A percentile compares a stretch with the other conserved stretches of the same genome.
Evolutionary conservation across 1,139 yeast species (phyloP).

Genomic region (Debaryomycetaceae sp.): DNA sequence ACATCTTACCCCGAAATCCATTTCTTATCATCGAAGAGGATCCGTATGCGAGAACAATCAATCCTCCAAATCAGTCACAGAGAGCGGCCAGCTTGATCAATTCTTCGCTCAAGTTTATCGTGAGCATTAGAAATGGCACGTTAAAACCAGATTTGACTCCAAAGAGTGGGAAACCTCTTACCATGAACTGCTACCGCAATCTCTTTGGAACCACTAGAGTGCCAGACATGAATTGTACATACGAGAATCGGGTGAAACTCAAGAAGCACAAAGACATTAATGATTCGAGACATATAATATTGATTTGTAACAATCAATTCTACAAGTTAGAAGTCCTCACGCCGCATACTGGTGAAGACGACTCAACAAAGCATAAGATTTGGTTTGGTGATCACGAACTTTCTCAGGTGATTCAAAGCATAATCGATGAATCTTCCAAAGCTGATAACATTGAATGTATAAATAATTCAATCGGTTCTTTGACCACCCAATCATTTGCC

Average conservation of each 20-base stretch:
- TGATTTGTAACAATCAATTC: constrained; percentile 61
- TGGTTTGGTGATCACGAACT: constrained; percentile 58
- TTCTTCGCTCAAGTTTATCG: constrained; percentile 62
- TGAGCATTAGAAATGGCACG: constrained; percentile 51
- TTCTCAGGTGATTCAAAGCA: constrained; percentile 44
- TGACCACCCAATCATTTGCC: constrained; percentile 64
- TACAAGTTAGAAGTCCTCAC: constrained; percentile 58
- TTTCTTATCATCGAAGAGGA: constrained; percentile 70
- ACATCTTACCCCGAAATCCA: constrained; percentile 73
- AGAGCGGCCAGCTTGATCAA: constrained; percentile 64
- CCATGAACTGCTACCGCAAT: constrained; percentile 65
- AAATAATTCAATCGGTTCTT: constrained; percentile 60
- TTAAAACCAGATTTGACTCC: constrained; percentile 59
- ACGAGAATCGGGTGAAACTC: constrained; percentile 28
- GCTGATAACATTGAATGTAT: constrained; percentile 40
- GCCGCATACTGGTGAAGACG: constrained; percentile 28
- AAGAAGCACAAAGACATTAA: constrained; percentile 22
- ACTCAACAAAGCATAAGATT: constrained; percentile 22
- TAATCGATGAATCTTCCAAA: constrained; percentile 43
- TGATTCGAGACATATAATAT: constrained; percentile 48
- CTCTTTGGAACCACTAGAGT: constrained; percentile 66
- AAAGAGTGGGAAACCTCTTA: constrained; percentile 45
- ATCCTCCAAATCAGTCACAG: constrained; percentile 62
- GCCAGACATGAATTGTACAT: constrained; percentile 35
- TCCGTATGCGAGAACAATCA: constrained; percentile 53